Evolutionary conservation across 352 stramenopile species (phyloP).

Genomic region (Globisporangium middletonii): DNA sequence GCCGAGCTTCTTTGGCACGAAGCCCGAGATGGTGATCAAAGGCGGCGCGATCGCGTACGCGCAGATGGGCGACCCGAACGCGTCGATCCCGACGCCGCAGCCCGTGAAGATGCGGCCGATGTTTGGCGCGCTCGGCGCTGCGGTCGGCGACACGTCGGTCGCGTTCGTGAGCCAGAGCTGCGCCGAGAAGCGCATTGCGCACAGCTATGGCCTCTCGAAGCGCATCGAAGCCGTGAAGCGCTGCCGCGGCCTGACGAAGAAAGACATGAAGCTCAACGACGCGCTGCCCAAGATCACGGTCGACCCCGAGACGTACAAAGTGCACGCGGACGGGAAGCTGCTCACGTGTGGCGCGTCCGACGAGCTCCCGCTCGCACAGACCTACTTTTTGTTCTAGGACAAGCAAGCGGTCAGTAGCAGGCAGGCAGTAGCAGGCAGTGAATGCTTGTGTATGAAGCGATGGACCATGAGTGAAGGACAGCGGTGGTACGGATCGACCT

Average conservation of each 20-base stretch:
- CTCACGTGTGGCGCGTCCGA: conserved; percentile 83
- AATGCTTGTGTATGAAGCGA: background rate
- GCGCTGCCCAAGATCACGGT: conserved; percentile 91
- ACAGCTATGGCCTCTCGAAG: conserved; percentile 86
- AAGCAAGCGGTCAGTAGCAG: background rate
- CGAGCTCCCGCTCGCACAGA: conserved; percentile 87
- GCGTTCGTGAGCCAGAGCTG: conserved; percentile 89
- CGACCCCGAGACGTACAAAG: conserved; percentile 95
- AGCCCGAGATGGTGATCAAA: conserved; percentile 97
- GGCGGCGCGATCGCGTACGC: conserved; percentile 91
- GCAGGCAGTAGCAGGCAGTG: background rate
- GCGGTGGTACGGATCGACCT: background rate
- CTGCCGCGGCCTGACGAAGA: conserved; percentile 89
- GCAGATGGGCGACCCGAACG: conserved; percentile 98
- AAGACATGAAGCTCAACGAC: conserved; percentile 97
- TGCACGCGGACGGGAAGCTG: conserved; percentile 86
- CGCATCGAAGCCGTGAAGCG: conserved; percentile 73
- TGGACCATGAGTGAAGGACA: background rate
- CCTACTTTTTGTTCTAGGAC: conserved; percentile 91
- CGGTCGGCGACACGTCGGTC: conserved; percentile 61
- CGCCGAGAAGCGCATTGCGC: conserved; percentile 57
- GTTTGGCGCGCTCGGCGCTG: conserved; percentile 80
- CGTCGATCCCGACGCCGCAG: conserved; percentile 94
- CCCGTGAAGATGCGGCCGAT: conserved; percentile 95
- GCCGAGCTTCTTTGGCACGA: conserved; percentile 92